Evolutionary conservation across 129 eudicot genomes (phyloP).

Genomic region (Ambrosia artemisiifolia): DNA sequence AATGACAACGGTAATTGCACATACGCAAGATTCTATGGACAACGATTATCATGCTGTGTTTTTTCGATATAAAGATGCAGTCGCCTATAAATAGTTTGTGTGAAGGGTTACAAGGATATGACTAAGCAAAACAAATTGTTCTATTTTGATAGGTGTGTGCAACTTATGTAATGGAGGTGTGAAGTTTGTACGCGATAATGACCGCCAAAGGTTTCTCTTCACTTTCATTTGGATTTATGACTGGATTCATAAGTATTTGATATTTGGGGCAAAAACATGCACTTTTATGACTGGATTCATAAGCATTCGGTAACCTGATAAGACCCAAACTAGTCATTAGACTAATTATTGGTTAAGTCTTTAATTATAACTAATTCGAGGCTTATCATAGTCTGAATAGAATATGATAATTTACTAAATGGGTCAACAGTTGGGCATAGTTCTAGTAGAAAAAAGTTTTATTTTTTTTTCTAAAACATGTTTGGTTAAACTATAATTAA

Average conservation of each 20-base stretch:
- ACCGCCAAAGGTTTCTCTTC: conserved; percentile 55
- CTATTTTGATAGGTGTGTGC: conserved; percentile 73
- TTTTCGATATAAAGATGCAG: not conserved
- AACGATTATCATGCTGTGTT: not conserved
- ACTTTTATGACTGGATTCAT: not conserved
- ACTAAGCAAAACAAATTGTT: not conserved
- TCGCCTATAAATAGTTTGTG: not conserved
- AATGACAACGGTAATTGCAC: not conserved
- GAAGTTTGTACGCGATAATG: conserved; percentile 88
- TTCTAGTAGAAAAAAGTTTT: not conserved
- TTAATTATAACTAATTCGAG: no score
- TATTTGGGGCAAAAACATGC: no score
- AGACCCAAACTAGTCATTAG: not conserved
- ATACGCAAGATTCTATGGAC: not conserved
- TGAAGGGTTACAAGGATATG: not conserved
- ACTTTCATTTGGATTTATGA: not conserved
- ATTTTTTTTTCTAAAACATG: not conserved
- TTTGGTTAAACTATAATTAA: not conserved
- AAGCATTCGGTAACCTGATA: not conserved
- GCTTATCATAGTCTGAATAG: not conserved
- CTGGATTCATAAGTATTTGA: no score
- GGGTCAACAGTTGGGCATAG: not conserved
- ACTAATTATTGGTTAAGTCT: no score
- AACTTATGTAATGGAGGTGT: conserved; percentile 97
- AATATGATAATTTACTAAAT: not conserved